Conservation (phyloP, 495 filamentous ascomycete species). For the Hypoxylon cercidicola region DNA sequence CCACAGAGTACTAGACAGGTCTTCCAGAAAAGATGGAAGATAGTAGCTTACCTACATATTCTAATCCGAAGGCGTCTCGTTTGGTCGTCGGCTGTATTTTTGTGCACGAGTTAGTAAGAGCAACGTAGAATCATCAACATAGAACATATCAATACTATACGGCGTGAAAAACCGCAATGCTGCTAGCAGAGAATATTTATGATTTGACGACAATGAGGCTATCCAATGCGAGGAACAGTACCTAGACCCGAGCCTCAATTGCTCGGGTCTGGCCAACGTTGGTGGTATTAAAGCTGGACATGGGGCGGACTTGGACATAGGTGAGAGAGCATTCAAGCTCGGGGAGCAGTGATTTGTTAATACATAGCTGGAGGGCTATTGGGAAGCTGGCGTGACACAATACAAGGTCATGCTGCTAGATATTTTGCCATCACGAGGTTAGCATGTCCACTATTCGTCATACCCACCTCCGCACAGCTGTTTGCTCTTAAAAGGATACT, state of each 20-base stretch:
- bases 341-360: too few relatives aligned
- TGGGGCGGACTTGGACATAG: not conserved
- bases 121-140: too few relatives aligned
- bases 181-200: too few relatives aligned
- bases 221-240: too few relatives aligned
- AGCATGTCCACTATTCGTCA: slow-evolving; percentile 27
- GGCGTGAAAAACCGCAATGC: too few relatives aligned
- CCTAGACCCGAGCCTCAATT: too few relatives aligned
- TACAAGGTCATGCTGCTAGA: slow-evolving; percentile 36
- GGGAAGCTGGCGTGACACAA: slow-evolving; percentile 28
- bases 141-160: too few relatives aligned
- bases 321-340: too few relatives aligned
- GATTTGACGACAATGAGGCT: too few relatives aligned
- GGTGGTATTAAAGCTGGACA: not conserved
- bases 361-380: not conserved
- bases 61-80: not conserved
- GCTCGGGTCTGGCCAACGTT: not conserved
- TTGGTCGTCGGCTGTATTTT: not conserved
- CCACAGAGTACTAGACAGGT: slow-evolving; percentile 4
- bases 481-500: slow-evolving; percentile 13
- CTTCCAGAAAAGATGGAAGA: slow-evolving; percentile 1
- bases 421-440: slow-evolving; percentile 32
- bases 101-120: too few relatives aligned
- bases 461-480: slow-evolving; percentile 28
- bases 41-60: not conserved